Evolutionary conservation across 768 basidiomycete genomes (phyloP).

Genomic region (Cubamyces sp.): DNA sequence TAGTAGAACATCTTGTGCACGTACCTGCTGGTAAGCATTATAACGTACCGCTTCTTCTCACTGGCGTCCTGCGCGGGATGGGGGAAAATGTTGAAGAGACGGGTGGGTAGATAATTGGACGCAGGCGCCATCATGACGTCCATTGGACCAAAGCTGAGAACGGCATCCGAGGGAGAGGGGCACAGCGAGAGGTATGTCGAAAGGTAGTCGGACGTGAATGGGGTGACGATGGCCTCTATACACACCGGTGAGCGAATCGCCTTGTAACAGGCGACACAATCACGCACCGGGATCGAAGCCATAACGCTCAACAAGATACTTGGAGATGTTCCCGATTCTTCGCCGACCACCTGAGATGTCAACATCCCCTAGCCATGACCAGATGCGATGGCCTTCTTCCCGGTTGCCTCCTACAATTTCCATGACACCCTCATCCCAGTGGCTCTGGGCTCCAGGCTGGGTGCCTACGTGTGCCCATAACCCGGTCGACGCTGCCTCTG

Average conservation of each 20-base stretch:
- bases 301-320: conserved; percentile 79
- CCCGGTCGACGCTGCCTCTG: conserved; percentile 79
- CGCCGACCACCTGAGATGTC: conserved; percentile 67
- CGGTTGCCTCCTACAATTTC: conserved; percentile 78
- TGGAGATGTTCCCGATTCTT: conserved; percentile 65
- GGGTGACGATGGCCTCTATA: conserved; percentile 69
- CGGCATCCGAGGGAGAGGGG: conserved; percentile 72
- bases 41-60: conserved; percentile 76
- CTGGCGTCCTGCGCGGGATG: conserved; percentile 80
- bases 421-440: conserved; percentile 81
- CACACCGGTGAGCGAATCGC: not conserved
- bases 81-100: conserved; percentile 73
- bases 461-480: conserved; percentile 64
- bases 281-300: conserved; percentile 73
- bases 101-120: conserved; percentile 72
- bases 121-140: conserved; percentile 78
- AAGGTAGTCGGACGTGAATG: conserved; percentile 79
- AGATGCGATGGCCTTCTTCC: conserved; percentile 73
- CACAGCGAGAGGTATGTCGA: conserved; percentile 78
- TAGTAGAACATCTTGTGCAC: conserved; percentile 4
- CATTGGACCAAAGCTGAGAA: conserved; percentile 82
- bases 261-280: not conserved
- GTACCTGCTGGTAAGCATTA: conserved; percentile 71
- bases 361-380: conserved; percentile 84
- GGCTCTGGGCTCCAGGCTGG: conserved; percentile 32